Percentiles rank a stretch among this genome's conserved stretches.
Evolutionary conservation across 768 basidiomycete genomes (phyloP).

Genomic region (Hypholoma sublateritium): DNA sequence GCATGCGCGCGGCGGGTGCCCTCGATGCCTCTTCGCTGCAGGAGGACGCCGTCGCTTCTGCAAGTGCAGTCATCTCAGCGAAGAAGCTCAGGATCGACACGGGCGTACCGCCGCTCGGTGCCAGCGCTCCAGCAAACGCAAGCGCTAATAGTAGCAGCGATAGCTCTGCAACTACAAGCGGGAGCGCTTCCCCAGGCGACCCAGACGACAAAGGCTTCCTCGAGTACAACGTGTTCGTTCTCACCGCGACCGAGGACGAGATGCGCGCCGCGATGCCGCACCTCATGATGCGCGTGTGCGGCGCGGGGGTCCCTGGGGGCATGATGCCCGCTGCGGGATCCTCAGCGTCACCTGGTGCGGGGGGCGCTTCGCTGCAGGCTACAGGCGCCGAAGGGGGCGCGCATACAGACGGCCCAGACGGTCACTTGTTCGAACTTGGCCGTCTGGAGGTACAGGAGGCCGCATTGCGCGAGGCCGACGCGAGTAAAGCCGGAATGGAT

Average conservation of each 20-base stretch:
- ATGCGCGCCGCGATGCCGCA: conserved; percentile 46
- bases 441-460: conserved; percentile 18
- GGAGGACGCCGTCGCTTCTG: not conserved
- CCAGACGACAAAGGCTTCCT: conserved; percentile 30
- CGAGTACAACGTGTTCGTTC: conserved; percentile 76
- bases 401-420: conserved; percentile 43
- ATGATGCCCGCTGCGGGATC: conserved; percentile 2
- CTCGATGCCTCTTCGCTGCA: conserved; percentile 5
- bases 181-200: not conserved
- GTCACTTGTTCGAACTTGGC: conserved; percentile 33
- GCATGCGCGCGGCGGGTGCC: conserved; percentile 29
- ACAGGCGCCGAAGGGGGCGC: conserved; percentile 23
- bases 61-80: not conserved
- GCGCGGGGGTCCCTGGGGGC: conserved; percentile 34
- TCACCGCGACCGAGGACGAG: conserved; percentile 53
- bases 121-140: not conserved
- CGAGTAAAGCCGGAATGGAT: conserved; percentile 23
- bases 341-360: not conserved
- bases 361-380: not conserved
- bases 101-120: not conserved
- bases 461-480: conserved; percentile 6
- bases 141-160: not conserved
- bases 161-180: not conserved
- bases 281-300: conserved; percentile 52
- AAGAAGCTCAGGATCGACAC: not conserved